Conservation (phyloP, 257 asterid genomes). For the Solanum microdontum region DNA sequence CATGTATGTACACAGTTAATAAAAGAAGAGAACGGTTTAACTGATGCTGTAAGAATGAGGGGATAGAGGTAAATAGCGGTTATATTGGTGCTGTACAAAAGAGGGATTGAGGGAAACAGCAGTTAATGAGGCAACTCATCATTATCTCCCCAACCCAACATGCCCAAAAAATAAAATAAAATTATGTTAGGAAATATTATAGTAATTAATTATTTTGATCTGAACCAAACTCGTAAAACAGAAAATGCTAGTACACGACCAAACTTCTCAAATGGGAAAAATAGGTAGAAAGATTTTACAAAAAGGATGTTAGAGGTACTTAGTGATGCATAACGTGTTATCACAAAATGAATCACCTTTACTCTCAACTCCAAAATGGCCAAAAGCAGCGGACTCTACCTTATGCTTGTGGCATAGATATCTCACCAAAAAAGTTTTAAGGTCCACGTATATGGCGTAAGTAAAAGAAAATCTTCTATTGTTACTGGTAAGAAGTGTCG, state of each 20-base stretch:
- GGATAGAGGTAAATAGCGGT: slow-evolving; percentile 1
- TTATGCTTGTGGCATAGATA: neutral
- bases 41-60: neutral
- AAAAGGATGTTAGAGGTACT: neutral
- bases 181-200: neutral
- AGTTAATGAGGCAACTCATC: neutral
- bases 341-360: neutral
- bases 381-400: neutral
- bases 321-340: neutral
- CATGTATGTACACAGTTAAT: neutral
- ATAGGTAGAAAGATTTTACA: neutral
- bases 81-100: neutral
- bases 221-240: neutral
- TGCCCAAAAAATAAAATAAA: neutral
- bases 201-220: neutral
- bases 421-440: neutral
- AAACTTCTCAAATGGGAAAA: neutral
- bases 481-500: slow-evolving; percentile 18
- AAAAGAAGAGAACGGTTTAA: neutral
- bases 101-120: neutral
- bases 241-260: neutral
- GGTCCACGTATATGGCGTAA: neutral
- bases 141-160: neutral
- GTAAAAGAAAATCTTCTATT: neutral
- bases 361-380: neutral